phyloP scores from a whole-genome alignment of 2,329 filamentous ascomycete species.

The Dothidotthia symphoricarpi region DNA sequence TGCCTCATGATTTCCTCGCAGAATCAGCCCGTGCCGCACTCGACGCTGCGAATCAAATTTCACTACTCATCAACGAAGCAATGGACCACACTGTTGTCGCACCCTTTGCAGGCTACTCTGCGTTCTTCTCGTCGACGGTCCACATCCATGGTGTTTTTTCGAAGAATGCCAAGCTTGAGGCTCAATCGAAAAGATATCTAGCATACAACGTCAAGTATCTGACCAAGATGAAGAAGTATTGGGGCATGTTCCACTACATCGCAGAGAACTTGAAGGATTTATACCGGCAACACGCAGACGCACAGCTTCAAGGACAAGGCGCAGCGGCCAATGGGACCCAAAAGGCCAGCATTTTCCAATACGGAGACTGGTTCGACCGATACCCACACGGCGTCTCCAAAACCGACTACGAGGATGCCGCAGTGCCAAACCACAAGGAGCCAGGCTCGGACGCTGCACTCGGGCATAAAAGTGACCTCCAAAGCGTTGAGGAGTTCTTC shows the following conservation, averaged over 20 bases:
- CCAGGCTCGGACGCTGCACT: constrained; percentile 83
- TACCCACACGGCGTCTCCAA: constrained; percentile 90
- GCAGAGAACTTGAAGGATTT: constrained; percentile 87
- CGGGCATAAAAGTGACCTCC: constrained; percentile 84
- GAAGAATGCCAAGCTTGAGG: constrained; percentile 72
- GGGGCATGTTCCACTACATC: constrained; percentile 99
- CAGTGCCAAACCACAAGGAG: constrained; percentile 66
- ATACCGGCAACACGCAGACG: constrained; percentile 81
- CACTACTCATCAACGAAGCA: constrained; percentile 75
- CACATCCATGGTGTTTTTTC: constrained; percentile 92
- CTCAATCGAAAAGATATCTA: constrained; percentile 77
- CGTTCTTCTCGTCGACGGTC: constrained; percentile 90
- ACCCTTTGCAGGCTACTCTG: constrained; percentile 92
- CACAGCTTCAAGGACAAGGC: constrained; percentile 65
- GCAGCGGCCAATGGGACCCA: constrained; percentile 31
- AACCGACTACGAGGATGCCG: constrained; percentile 77
- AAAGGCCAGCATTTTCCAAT: constrained; percentile 73
- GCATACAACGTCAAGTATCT: constrained; percentile 87
- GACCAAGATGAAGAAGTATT: constrained; percentile 93
- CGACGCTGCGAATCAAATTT: constrained; percentile 82
- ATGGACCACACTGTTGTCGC: constrained; percentile 79
- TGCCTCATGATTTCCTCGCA: constrained; percentile 74
- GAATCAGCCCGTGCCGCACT: constrained; percentile 74
- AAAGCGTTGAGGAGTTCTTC: constrained; percentile 93
- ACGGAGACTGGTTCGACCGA: constrained; percentile 94